Evolutionary conservation across 495 filamentous ascomycete genomes (phyloP), one percentile per base, ranked within the genome.

Genomic region (Aspergillus asperescens): DNA sequence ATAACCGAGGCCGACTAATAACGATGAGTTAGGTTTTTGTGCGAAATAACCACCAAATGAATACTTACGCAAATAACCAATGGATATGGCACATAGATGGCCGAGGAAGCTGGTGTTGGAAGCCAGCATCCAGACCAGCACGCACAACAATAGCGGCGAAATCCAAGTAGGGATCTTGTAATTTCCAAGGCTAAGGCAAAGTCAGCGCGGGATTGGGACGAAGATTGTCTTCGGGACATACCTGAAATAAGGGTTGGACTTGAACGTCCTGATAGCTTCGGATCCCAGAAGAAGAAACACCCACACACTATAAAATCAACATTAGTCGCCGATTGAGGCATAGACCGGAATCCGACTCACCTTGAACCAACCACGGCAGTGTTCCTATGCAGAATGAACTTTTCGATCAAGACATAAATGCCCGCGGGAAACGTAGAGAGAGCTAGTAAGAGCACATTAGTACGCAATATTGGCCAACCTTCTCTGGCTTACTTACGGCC

Each of bases 131-230:
- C 82, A 81, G 23, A 86, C 74, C 16, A 89, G 70, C 20, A 89
- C 63, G 50, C 90, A 78, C 48, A 86, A 68, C 29, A 87, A 65
- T 3, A 97, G 65, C n/a, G 93, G 93, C 1, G 88, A 86, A 10
- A 82, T 86, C 90, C 91, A 96, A 0, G 90, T 96, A 1, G 93
- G 93, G 41, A 98, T 87, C 60, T 85, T 83, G 58, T 81, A 79
- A 7, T 82, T 81, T 23, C 81, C 85, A 22, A 75, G 61, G 32
- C 64, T 66, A 32, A n/a, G 37, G n/a, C 34, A 23, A 3, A 15
- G 43, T 63, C 39, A 64, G 54, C 19, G 29, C 23, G 16, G 22
- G 13, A 15, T 16, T 9, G 28, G 16, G 32, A 19, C 18, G 7
- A 6, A 29, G 16, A 18, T 18, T 6, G 9, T 16, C 35, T 1